Conservation (phyloP, 495 filamentous ascomycete species). For the Tuber melanosporum region DNA sequence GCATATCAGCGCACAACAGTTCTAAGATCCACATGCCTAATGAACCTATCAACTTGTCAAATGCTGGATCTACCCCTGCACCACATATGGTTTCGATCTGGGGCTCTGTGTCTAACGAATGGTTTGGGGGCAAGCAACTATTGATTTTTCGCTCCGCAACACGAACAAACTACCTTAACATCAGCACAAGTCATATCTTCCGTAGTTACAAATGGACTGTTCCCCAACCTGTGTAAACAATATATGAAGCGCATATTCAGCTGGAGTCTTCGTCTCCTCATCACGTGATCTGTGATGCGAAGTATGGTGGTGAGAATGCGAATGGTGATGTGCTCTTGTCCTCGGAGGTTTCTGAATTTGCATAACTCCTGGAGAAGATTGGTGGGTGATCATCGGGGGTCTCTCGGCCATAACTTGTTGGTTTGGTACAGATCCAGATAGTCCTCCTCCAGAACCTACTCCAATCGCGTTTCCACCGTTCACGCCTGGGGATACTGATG, state of each 20-base stretch:
- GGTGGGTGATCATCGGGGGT: constrained; percentile 31
- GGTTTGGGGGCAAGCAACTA: constrained; percentile 43
- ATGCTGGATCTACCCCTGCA: constrained; percentile 76
- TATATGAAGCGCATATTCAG: constrained; percentile 94
- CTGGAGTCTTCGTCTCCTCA: constrained; percentile 63
- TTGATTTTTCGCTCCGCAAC: constrained; percentile 92
- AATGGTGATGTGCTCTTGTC: constrained; percentile 57
- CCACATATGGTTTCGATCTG: constrained; percentile 84
- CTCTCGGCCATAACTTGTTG: constrained; percentile 19
- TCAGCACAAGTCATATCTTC: neutral
- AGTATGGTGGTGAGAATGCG: constrained; percentile 71
- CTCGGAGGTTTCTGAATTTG: constrained; percentile 37
- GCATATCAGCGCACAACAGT: constrained; percentile 8
- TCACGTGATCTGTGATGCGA: constrained; percentile 54
- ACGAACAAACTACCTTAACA: constrained; percentile 51
- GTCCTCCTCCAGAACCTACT: constrained; percentile 19
- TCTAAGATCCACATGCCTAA: constrained; percentile 50
- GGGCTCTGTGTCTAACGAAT: constrained; percentile 64
- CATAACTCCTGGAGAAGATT: constrained; percentile 26
- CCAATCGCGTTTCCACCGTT: constrained; percentile 20
- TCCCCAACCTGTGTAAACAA: constrained; percentile 79
- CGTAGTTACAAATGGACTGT: neutral
- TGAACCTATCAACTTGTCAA: constrained; percentile 90
- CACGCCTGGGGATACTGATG: constrained; percentile 8
- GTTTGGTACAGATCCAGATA: constrained; percentile 10